These are phyloP conservation scores for Talaromyces amestolkiae DNA, from an alignment of 2,329 filamentous ascomycete species.

Conservation along the genomic window DNA sequence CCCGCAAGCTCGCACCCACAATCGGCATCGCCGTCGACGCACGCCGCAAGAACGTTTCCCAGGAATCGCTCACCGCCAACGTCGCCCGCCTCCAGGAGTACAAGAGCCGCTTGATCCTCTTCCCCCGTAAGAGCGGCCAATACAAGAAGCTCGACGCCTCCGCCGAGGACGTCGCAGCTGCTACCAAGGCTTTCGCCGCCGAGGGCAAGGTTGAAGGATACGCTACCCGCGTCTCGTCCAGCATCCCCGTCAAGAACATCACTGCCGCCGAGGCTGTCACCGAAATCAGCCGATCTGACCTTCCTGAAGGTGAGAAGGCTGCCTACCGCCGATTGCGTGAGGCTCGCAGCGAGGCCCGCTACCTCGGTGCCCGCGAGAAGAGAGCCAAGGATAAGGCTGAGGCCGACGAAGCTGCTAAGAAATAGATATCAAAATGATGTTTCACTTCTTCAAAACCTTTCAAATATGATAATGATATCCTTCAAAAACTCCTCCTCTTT, in stretches of 20 bases:
- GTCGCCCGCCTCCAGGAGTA: slow-evolving; percentile 97
- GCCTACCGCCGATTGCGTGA: slow-evolving; percentile 84
- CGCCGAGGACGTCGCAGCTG: slow-evolving; percentile 76
- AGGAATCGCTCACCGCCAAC: slow-evolving; percentile 92
- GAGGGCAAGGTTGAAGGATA: slow-evolving; percentile 53
- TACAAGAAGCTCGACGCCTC: slow-evolving; percentile 88
- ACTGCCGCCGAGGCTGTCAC: slow-evolving; percentile 57
- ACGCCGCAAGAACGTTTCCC: slow-evolving; percentile 94
- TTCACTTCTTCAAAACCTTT: slow-evolving; percentile 16
- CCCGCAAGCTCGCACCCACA: slow-evolving; percentile 89
- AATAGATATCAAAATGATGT: slow-evolving; percentile 42
- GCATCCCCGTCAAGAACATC: slow-evolving; percentile 71
- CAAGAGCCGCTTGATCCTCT: slow-evolving; percentile 93
- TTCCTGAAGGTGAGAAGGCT: slow-evolving; percentile 76
- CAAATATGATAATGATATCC: slow-evolving; percentile 22
- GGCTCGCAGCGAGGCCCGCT: slow-evolving; percentile 77
- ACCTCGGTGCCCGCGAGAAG: slow-evolving; percentile 86
- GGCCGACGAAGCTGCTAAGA: slow-evolving; percentile 58
- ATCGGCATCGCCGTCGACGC: slow-evolving; percentile 96
- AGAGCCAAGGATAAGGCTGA: slow-evolving; percentile 78
- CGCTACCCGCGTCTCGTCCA: slow-evolving; percentile 53
- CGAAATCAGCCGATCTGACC: slow-evolving; percentile 77
- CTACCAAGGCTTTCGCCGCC: slow-evolving; percentile 54
- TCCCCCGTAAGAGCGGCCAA: slow-evolving; percentile 92
- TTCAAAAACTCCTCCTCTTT: slow-evolving; percentile 27